Evolutionary conservation across 2,329 filamentous ascomycete species (phyloP).

Genomic region (Claviceps pazoutovae): DNA sequence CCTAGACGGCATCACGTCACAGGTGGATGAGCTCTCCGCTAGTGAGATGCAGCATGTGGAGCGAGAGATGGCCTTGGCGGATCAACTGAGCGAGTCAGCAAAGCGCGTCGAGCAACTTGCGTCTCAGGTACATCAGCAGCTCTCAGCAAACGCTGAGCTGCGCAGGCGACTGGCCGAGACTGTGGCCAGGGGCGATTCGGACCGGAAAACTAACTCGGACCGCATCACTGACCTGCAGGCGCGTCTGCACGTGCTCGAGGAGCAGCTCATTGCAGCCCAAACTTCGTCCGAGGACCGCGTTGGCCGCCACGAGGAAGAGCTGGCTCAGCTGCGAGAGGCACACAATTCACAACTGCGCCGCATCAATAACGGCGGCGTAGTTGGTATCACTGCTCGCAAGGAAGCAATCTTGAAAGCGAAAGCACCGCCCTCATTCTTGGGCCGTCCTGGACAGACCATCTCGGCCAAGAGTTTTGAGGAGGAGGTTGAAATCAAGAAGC

Average conservation of each 20-base stretch:
- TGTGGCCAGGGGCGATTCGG: constrained; percentile 68
- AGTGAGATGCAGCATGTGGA: constrained; percentile 42
- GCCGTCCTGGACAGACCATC: constrained; percentile 28
- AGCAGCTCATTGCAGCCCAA: constrained; percentile 70
- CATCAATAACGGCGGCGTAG: constrained; percentile 36
- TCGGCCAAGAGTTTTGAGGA: constrained; percentile 56
- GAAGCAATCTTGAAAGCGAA: constrained; percentile 22
- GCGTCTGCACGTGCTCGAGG: constrained; percentile 68
- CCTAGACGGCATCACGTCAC: constrained; percentile 44
- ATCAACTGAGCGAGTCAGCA: constrained; percentile 60
- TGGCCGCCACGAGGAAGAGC: constrained; percentile 72
- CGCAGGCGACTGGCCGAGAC: constrained; percentile 65
- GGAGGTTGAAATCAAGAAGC: constrained; percentile 56
- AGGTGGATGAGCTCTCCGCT: constrained; percentile 43
- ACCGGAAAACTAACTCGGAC: constrained; percentile 65
- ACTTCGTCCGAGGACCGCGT: constrained; percentile 76
- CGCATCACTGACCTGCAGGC: constrained; percentile 76
- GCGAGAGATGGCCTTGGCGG: constrained; percentile 50
- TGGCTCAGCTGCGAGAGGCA: constrained; percentile 59
- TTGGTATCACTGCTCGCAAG: constrained; percentile 19
- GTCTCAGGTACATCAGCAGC: constrained; percentile 63
- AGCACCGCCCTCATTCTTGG: constrained; percentile 17
- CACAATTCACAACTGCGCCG: constrained; percentile 66
- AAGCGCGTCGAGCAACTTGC: constrained; percentile 68
- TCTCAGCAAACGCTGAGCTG: constrained; percentile 63